These are phyloP conservation scores for Blumeria graminis DNA, from an alignment of 2,329 filamentous ascomycete genomes.

Conservation along the genomic window DNA sequence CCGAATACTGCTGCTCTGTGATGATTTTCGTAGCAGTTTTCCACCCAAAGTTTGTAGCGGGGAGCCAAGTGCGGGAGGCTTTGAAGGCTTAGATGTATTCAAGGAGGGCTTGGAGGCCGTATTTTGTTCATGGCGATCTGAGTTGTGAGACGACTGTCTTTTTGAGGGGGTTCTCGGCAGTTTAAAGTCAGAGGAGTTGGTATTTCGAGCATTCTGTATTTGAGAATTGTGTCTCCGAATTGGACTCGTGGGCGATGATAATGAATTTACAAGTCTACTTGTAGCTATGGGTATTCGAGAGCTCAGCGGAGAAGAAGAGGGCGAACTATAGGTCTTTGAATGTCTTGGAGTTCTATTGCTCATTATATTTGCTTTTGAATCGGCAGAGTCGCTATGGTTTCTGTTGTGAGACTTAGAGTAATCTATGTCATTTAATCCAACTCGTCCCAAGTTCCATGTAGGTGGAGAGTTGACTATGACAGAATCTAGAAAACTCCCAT, in stretches of 20 bases:
- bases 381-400: conserved; percentile 35
- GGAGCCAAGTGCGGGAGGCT: conserved; percentile 25
- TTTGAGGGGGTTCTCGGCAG: too few relatives aligned
- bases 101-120: conserved; percentile 55
- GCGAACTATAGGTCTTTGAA: conserved; percentile 11
- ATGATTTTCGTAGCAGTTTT: conserved; percentile 10
- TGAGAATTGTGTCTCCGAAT: too few relatives aligned
- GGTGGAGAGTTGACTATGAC: conserved; percentile 27
- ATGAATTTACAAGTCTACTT: conserved; percentile 17
- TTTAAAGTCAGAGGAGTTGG: too few relatives aligned
- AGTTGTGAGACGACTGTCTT: too few relatives aligned
- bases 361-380: conserved; percentile 12
- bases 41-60: conserved; percentile 10
- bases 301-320: conserved; percentile 3
- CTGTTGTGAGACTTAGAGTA: conserved; percentile 20
- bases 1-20: conserved; percentile 10
- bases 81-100: conserved; percentile 27
- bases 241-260: conserved; percentile 34
- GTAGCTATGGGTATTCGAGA: conserved; percentile 12
- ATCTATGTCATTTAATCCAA: conserved; percentile 9
- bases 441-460: conserved; percentile 32
- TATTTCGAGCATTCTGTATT: too few relatives aligned
- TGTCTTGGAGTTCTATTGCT: background rate
- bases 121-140: conserved; percentile 24
- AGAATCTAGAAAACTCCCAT: too few relatives aligned